Evolutionary conservation across 352 stramenopile genomes (phyloP), one percentile per base, ranked within the genome.

Genomic region (Phytopythium ostracodes): DNA sequence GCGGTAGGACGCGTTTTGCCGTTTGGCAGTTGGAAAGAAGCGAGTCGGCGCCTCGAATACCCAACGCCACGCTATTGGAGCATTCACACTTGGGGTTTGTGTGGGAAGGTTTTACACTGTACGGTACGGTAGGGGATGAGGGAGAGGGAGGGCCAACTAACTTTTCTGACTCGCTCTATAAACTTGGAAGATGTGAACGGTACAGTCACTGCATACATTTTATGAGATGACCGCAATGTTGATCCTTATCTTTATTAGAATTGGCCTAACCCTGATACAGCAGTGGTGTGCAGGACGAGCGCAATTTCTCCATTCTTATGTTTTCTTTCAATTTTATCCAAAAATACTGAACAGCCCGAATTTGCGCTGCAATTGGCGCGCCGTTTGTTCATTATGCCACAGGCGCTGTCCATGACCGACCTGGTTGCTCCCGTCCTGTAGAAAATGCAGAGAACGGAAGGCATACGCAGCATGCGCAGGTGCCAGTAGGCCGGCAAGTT

Each of bases 1-100:
- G 43, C 18, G 17, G 43, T 49, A n/a, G 46, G 24, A 14, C 47
- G 47, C 47, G 47, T 54, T 54, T 54, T 54, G 47, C 47, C 47
- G 47, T 54, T 54, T 54, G 47, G 47, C 47, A 18, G 47, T 38
- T 38, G 33, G 10, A 10, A 38, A 38, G 9, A 38, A 2, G 33
- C 10, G 33, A 15, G 1, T 10, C 7, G 14, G 33, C 4, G 46
- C n/a, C 47, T n/a, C n/a, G 25, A 35, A 54, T 25, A 54, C 47
- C 47, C 33, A 11, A 38, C 33, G 33, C 33, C n/a, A 52, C 46
- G 43, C 4, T 3, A 33, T 33, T 33, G 29, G 29, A 33, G 4
- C 7, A 7, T 33, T 8, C 29, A 33, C 29, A 33, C n/a, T n/a
- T n/a, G n/a, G n/a, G n/a, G 7, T 33, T n/a, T 49, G 10, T 24